phyloP scores from a whole-genome alignment of 2,329 filamentous ascomycete species.

The Fusarium sublunatum region DNA sequence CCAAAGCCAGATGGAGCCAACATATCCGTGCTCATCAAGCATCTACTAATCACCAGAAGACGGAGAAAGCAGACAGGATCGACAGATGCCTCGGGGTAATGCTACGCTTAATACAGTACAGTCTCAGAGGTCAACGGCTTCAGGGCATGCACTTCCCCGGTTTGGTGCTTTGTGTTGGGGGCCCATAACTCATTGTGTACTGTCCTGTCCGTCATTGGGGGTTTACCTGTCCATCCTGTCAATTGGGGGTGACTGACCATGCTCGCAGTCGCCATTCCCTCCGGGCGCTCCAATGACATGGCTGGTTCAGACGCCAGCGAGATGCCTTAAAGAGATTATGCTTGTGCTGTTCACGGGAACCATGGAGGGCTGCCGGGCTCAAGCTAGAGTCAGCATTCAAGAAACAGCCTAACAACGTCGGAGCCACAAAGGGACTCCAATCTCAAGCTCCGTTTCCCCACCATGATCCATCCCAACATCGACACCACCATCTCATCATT shows the following conservation, averaged over 20 bases:
- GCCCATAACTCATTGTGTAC: slow-evolving; percentile 9
- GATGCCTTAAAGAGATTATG: slow-evolving; percentile 23
- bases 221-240: slow-evolving; percentile 19
- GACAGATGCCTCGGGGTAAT: slow-evolving; percentile 36
- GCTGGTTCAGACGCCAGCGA: slow-evolving; percentile 35
- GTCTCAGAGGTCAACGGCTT: slow-evolving; percentile 28
- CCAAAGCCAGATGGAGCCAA: slow-evolving; percentile 30
- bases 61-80: slow-evolving; percentile 34
- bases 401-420: slow-evolving; percentile 28
- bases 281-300: slow-evolving; percentile 40
- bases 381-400: slow-evolving; percentile 37
- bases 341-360: slow-evolving; percentile 20
- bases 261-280: slow-evolving; percentile 20
- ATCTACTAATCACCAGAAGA: slow-evolving; percentile 25
- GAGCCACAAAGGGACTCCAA: slow-evolving; percentile 37
- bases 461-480: slow-evolving; percentile 44
- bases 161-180: slow-evolving; percentile 41
- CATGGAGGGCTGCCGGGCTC: slow-evolving; percentile 11
- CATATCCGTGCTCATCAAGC: slow-evolving; percentile 18
- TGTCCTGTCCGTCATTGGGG: slow-evolving; percentile 30
- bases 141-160: slow-evolving; percentile 40
- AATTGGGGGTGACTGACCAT: slow-evolving; percentile 37
- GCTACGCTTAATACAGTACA: slow-evolving; percentile 26
- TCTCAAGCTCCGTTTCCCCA: slow-evolving; percentile 45
- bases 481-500: slow-evolving; percentile 48